Evolutionary conservation across 352 stramenopile species (phyloP), one percentile per base, ranked within the genome.

Genomic region (Aphanomyces stellatus): DNA sequence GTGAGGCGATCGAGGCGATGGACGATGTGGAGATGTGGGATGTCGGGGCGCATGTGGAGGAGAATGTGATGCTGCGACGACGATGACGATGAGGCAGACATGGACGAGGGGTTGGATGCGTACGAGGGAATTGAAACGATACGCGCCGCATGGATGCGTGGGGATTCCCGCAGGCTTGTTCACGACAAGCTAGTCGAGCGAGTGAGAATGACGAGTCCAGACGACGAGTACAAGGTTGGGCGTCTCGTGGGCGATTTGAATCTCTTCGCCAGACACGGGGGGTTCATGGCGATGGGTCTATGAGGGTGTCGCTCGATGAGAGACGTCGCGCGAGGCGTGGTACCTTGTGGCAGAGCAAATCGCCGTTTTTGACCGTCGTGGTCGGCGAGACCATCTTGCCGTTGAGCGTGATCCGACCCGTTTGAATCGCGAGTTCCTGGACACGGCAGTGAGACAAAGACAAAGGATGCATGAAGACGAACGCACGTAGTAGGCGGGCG

Each of bases 1-100:
- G 96, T 99, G 34, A 99, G 82, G 15, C 94, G 83, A 81, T 99
- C 96, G 15, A 99, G 80, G 19, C 96, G 94, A 79, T 99, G 94
- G 51, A 98, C 91, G 49, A 97, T 90, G 68, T 93, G 80, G 22
- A 97, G 76, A 60, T 81, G 65, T 7, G 73, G 71, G 40, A 95
- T 72, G 62, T 95, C 78, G 1, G 82, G 80, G 10, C 91, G 82
- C 59, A 71, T 81, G 55, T 80, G 74, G 60, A 87, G 75, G 25
- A 95, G 27, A 51, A 95, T 95, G 34, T 61, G 88, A 62, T 91
- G 80, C 57, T 66, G 55, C 13, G 2, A 73, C 65, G 28, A 30
- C 53, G 6, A 40, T 24, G 13, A 65, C 17, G 24, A 61, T 61
- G 10, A 67, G 30, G n/a, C 17, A 22, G 34, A 43, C 22, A 27